A percentile compares a stretch with the other conserved stretches of the same genome.
These are phyloP conservation scores for Xylaria arbuscula DNA, from an alignment of 2,329 filamentous ascomycete genomes.

Conservation along the genomic window DNA sequence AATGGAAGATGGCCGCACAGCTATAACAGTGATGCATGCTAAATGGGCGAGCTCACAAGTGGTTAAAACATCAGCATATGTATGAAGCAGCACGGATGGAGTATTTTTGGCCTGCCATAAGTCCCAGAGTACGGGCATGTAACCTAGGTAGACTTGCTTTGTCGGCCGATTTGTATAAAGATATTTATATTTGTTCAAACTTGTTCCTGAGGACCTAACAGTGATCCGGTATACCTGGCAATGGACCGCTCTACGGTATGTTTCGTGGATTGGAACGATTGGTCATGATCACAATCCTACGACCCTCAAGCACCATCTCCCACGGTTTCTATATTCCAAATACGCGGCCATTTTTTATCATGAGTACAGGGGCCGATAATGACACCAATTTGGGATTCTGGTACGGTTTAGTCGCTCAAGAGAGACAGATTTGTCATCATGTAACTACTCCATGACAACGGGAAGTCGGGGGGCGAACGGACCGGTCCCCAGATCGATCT, in stretches of 20 bases:
- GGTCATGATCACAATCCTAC: background rate
- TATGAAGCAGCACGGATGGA: conserved; percentile 30
- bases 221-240: too few relatives aligned
- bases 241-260: background rate
- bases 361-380: too few relatives aligned
- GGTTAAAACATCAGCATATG: conserved; percentile 29
- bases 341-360: too few relatives aligned
- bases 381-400: too few relatives aligned
- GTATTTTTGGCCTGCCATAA: conserved; percentile 29
- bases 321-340: too few relatives aligned
- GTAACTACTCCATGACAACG: too few relatives aligned
- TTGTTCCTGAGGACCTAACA: background rate
- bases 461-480: too few relatives aligned
- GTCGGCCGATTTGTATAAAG: conserved; percentile 45
- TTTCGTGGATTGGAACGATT: background rate
- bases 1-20: conserved; percentile 27
- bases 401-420: too few relatives aligned
- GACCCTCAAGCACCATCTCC: too few relatives aligned
- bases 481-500: too few relatives aligned
- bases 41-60: conserved; percentile 33
- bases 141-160: conserved; percentile 44
- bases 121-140: conserved; percentile 39
- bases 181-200: conserved; percentile 33
- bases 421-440: too few relatives aligned
- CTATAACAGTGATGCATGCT: conserved; percentile 35